Evolutionary conservation across 169 alveolate genomes (phyloP).

Genomic region (Babesia caballi): DNA sequence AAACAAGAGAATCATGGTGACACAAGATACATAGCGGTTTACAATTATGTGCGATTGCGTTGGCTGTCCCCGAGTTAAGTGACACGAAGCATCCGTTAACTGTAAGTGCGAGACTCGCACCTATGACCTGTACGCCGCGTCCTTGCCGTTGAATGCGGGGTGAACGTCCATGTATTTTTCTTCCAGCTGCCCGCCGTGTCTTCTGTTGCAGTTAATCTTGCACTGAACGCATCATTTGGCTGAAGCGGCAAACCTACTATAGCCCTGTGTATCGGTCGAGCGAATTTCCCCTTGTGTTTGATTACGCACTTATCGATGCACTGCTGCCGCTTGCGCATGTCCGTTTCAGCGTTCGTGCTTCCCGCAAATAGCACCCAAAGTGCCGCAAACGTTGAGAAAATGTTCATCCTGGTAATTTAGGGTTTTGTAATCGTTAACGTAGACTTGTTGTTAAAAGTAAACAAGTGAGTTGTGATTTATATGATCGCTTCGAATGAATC

Average conservation of each 20-base stretch:
- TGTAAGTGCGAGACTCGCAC: too few relatives aligned
- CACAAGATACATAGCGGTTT: too few relatives aligned
- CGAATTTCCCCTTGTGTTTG: constrained; percentile 4
- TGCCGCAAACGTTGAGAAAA: not conserved
- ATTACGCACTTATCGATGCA: constrained; percentile 15
- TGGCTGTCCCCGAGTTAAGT: too few relatives aligned
- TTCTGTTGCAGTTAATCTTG: constrained; percentile 1
- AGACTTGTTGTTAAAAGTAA: too few relatives aligned
- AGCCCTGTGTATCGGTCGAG: constrained; percentile 16
- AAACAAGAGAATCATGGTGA: too few relatives aligned
- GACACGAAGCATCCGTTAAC: too few relatives aligned
- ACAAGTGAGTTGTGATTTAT: too few relatives aligned
- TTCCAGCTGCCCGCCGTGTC: not conserved
- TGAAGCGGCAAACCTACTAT: not conserved
- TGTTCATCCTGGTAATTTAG: not conserved
- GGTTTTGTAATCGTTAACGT: too few relatives aligned
- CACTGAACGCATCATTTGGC: not conserved
- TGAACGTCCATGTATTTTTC: not conserved
- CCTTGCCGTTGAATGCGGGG: constrained; percentile 26
- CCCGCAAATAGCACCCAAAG: not conserved
- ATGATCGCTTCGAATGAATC: too few relatives aligned
- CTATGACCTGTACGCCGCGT: not conserved
- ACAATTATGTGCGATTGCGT: too few relatives aligned
- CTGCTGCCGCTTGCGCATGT: not conserved
- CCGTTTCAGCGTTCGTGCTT: not conserved